A percentile compares a stretch with the other conserved stretches of the same genome.
These are phyloP conservation scores for Globisporangium okanoganense DNA, from an alignment of 352 stramenopile species.

Conservation along the genomic window DNA sequence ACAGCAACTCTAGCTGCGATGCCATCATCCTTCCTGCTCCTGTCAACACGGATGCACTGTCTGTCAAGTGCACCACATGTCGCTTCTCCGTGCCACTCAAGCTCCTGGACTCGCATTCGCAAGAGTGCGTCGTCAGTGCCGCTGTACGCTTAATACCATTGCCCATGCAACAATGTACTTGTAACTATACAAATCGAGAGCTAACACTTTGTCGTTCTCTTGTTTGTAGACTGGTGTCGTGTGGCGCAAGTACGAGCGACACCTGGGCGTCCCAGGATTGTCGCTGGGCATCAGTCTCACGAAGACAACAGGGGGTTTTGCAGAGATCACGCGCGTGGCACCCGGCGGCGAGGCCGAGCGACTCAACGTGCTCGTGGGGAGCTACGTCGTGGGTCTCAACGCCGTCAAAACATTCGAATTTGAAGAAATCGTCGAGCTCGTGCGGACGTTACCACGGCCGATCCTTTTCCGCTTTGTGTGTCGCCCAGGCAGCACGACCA, in stretches of 20 bases:
- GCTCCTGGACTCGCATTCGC: slow-evolving; percentile 60
- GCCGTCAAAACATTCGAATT: slow-evolving; percentile 52
- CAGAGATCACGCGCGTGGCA: slow-evolving; percentile 65
- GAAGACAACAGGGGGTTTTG: slow-evolving; percentile 62
- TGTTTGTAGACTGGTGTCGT: slow-evolving; percentile 22
- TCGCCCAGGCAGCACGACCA: slow-evolving; percentile 18
- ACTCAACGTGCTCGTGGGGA: slow-evolving; percentile 64
- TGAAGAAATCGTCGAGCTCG: slow-evolving; percentile 65
- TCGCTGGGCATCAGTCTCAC: slow-evolving; percentile 70
- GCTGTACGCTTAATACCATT: slow-evolving; percentile 24
- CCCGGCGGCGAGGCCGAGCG: slow-evolving; percentile 50
- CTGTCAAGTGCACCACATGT: slow-evolving; percentile 76
- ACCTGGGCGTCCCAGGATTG: slow-evolving; percentile 34
- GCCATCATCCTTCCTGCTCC: background rate
- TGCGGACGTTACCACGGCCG: slow-evolving; percentile 43
- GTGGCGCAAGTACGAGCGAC: slow-evolving; percentile 65
- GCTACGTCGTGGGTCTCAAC: slow-evolving; percentile 71
- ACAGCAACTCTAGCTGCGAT: background rate
- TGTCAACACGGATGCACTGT: slow-evolving; percentile 12
- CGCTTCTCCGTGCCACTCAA: slow-evolving; percentile 37
- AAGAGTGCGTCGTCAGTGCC: slow-evolving; percentile 41
- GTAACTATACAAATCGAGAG: background rate
- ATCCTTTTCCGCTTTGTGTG: slow-evolving; percentile 70
- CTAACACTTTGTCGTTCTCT: slow-evolving; percentile 1
- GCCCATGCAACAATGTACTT: background rate